These are phyloP conservation scores for Colletotrichum somersetense DNA, from an alignment of 2,329 filamentous ascomycete species.

Conservation along the genomic window DNA sequence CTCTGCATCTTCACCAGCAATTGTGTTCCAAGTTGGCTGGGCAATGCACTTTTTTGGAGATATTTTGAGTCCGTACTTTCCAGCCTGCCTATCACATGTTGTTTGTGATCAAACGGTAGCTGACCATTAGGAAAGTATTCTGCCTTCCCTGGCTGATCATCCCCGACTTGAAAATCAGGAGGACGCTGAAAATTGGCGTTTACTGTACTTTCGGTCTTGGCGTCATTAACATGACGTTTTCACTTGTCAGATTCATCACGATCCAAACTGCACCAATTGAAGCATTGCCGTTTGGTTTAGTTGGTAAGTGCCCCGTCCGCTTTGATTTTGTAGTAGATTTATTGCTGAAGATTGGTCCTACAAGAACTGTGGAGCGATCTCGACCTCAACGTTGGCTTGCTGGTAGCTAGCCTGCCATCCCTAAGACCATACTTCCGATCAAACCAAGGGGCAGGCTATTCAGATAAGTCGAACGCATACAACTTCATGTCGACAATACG, in stretches of 20 bases:
- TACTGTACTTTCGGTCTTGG: slow-evolving; percentile 37
- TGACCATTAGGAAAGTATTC: slow-evolving; percentile 16
- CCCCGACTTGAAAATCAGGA: slow-evolving; percentile 33
- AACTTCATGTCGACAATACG: slow-evolving; percentile 33
- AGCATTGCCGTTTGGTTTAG: slow-evolving; percentile 28
- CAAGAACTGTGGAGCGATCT: slow-evolving; percentile 36
- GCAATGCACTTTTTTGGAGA: slow-evolving; percentile 37
- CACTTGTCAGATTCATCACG: slow-evolving; percentile 35
- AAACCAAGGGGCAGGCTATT: slow-evolving; percentile 18
- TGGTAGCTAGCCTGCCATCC: slow-evolving; percentile 34
- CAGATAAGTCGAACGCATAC: slow-evolving; percentile 28
- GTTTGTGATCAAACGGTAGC: background rate
- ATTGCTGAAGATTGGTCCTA: background rate
- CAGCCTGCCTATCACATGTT: background rate
- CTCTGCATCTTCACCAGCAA: slow-evolving; percentile 26
- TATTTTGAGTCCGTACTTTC: slow-evolving; percentile 2
- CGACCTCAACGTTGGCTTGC: slow-evolving; percentile 31
- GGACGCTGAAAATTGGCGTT: slow-evolving; percentile 28
- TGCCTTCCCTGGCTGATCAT: slow-evolving; percentile 29
- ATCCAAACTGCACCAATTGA: slow-evolving; percentile 31
- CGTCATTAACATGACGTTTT: slow-evolving; percentile 39
- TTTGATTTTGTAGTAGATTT: background rate
- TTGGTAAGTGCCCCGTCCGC: slow-evolving; percentile 9
- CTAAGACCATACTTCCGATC: slow-evolving; percentile 37
- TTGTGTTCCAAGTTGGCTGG: slow-evolving; percentile 37